Evolutionary conservation across 352 stramenopile species (phyloP).

Genomic region (Globisporangium megalacanthum): DNA sequence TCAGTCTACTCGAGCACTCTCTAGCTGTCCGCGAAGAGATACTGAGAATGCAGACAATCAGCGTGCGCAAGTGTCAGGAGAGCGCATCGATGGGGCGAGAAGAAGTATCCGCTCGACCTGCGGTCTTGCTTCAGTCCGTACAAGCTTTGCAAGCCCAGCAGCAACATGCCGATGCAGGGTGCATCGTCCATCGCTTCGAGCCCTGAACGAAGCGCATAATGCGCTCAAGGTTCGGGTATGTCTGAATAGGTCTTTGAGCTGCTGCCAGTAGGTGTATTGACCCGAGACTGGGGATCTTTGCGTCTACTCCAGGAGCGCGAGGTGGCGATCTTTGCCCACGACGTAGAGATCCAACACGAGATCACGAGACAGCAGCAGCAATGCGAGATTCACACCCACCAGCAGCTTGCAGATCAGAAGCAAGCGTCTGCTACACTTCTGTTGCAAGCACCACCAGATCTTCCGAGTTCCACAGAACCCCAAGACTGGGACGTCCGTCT

Average conservation of each 20-base stretch:
- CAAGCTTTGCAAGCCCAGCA: neutral
- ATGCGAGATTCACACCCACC: constrained; percentile 3
- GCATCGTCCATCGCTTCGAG: neutral
- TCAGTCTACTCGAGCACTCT: neutral
- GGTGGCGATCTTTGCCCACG: constrained; percentile 18
- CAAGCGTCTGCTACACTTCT: neutral
- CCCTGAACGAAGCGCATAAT: constrained; percentile 1
- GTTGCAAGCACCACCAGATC: neutral
- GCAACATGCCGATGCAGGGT: constrained; percentile 3
- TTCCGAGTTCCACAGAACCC: too few relatives aligned
- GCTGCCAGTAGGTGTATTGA: neutral
- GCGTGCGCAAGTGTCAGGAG: neutral
- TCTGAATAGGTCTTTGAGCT: neutral
- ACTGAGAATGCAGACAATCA: neutral
- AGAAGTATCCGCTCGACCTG: neutral
- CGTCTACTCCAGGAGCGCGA: constrained; percentile 13
- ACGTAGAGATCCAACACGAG: constrained; percentile 24
- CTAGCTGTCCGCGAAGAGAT: neutral
- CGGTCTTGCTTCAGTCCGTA: neutral
- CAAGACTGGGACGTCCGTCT: neutral
- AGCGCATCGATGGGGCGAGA: neutral
- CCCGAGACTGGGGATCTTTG: neutral
- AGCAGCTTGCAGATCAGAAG: neutral
- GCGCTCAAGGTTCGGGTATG: constrained; percentile 5
- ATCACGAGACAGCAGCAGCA: constrained; percentile 10